Evolutionary conservation across 257 asterid species (phyloP).

Genomic region (Catharanthus roseus): DNA sequence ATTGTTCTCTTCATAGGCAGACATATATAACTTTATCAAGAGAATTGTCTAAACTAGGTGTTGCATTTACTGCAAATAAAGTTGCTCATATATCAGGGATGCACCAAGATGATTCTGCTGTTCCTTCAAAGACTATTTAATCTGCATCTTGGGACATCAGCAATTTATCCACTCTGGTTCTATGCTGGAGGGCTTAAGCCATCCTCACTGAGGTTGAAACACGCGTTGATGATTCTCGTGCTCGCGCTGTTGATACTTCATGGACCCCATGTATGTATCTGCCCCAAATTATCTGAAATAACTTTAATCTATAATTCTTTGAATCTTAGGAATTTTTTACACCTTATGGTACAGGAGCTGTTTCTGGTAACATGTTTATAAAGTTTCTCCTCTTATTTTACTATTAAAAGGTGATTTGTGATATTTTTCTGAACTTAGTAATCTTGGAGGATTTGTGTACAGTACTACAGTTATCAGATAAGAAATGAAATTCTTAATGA

Average conservation of each 20-base stretch:
- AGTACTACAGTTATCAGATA: too few relatives aligned
- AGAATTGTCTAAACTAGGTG: slow-evolving; percentile 48
- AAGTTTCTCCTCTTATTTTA: too few relatives aligned
- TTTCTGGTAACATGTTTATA: too few relatives aligned
- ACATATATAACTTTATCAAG: slow-evolving; percentile 47
- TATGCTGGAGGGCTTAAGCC: neutral
- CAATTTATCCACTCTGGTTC: neutral
- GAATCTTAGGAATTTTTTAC: too few relatives aligned
- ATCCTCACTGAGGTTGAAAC: neutral
- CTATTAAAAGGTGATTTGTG: too few relatives aligned
- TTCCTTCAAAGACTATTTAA: neutral
- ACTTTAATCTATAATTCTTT: too few relatives aligned
- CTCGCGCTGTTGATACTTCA: neutral
- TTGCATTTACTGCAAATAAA: neutral
- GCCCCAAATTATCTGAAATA: neutral
- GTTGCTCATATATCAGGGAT: neutral
- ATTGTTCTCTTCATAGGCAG: slow-evolving; percentile 44
- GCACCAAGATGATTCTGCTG: neutral
- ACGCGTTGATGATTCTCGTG: neutral
- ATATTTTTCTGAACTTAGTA: too few relatives aligned
- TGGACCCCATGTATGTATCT: slow-evolving; percentile 3
- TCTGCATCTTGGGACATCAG: neutral
- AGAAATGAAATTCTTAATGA: too few relatives aligned
- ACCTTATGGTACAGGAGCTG: too few relatives aligned
- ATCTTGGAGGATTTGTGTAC: too few relatives aligned